Percentiles rank a stretch among this genome's conserved stretches.
These are phyloP conservation scores for Sporopachydermia quercuum DNA, from an alignment of 805 yeast genomes.

Conservation along the genomic window DNA sequence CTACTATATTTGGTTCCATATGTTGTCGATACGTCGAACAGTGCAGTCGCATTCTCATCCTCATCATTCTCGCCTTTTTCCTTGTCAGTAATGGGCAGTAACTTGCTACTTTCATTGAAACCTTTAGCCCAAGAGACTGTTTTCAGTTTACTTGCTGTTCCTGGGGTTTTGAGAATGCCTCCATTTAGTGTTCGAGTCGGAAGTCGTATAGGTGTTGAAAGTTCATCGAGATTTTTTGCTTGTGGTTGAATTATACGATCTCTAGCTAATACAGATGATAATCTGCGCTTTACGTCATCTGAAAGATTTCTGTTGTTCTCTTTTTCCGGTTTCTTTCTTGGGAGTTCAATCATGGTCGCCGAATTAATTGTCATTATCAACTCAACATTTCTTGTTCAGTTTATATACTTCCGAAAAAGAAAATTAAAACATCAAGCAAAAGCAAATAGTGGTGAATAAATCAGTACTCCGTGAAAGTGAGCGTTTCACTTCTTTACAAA, in stretches of 20 bases:
- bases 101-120: not conserved
- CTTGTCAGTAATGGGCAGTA: not conserved
- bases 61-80: not conserved
- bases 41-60: not conserved
- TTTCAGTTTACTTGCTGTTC: slow-evolving; percentile 2
- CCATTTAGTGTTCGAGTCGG: not conserved
- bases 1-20: not conserved
- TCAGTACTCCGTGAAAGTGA: no score
- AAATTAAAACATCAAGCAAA: no score
- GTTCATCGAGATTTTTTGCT: no score
- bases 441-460: no score
- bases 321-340: no score
- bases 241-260: no score
- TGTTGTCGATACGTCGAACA: not conserved
- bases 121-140: slow-evolving; percentile 2
- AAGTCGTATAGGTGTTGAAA: not conserved
- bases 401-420: no score
- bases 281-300: not conserved
- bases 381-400: no score
- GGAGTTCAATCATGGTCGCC: no score
- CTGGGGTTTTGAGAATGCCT: slow-evolving; percentile 3
- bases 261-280: not conserved
- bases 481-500: no score
- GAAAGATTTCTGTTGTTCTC: no score
- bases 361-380: no score